Conservation (phyloP, 2,329 filamentous ascomycete species). For the Leptographium flavum region DNA sequence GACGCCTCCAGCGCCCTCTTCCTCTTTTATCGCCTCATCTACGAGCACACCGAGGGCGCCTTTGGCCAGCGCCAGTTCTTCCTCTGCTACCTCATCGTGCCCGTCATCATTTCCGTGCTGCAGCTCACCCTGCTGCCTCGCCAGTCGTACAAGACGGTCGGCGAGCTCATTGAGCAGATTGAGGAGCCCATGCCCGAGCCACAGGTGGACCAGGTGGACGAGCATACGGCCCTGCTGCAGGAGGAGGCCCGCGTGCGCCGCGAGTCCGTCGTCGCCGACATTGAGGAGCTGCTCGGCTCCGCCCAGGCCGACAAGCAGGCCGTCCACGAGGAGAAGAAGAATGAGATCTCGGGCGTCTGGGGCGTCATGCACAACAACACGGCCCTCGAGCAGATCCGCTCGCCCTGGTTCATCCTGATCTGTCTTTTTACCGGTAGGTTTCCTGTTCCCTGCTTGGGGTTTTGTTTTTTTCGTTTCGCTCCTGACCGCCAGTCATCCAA, state of each 20-base stretch:
- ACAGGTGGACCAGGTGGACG: constrained; percentile 38
- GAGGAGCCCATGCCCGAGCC: constrained; percentile 32
- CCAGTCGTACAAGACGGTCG: constrained; percentile 71
- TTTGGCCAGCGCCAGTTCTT: constrained; percentile 60
- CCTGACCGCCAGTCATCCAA: constrained; percentile 41
- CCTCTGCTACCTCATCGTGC: constrained; percentile 55
- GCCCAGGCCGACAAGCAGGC: constrained; percentile 46
- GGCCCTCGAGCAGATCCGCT: constrained; percentile 57
- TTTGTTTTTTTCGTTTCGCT: background rate
- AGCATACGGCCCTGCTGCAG: constrained; percentile 38
- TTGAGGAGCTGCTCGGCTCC: constrained; percentile 59
- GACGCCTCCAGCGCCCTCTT: constrained; percentile 72
- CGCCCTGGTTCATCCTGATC: constrained; percentile 75
- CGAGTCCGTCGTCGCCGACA: constrained; percentile 51
- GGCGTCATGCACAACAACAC: constrained; percentile 66
- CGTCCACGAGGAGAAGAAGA: constrained; percentile 53
- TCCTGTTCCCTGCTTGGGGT: background rate
- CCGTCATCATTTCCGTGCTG: constrained; percentile 46
- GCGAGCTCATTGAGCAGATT: constrained; percentile 64
- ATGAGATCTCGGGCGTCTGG: constrained; percentile 65
- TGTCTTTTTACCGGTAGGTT: constrained; percentile 56
- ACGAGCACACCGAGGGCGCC: constrained; percentile 32
- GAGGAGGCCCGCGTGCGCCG: constrained; percentile 45
- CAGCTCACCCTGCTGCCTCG: constrained; percentile 61
- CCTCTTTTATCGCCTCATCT: constrained; percentile 57